Conservation (phyloP, 2,329 filamentous ascomycete species). For the Venturia effusa region DNA sequence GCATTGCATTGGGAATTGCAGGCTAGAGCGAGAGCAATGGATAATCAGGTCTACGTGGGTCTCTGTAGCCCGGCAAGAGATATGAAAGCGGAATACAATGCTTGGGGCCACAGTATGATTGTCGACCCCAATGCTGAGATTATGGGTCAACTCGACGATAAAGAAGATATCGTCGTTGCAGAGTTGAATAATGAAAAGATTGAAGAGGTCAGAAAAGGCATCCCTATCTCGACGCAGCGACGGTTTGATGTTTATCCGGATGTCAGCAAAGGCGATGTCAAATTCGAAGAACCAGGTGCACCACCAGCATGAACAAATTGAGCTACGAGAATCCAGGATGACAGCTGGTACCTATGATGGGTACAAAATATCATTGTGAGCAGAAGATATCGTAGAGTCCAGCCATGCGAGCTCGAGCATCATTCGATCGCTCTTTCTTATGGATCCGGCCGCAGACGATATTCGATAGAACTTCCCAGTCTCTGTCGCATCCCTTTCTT, state of each 20-base stretch:
- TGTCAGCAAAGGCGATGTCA: constrained; percentile 49
- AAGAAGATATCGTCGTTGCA: constrained; percentile 63
- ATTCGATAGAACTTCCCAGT: background rate
- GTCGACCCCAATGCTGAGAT: constrained; percentile 79
- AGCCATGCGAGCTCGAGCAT: background rate
- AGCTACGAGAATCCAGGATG: background rate
- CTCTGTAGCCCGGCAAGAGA: constrained; percentile 87
- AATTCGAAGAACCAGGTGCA: constrained; percentile 7
- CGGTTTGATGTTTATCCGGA: constrained; percentile 95
- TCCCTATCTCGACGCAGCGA: constrained; percentile 75
- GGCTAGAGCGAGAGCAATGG: constrained; percentile 72
- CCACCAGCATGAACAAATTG: background rate
- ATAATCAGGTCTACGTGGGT: constrained; percentile 91
- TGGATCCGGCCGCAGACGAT: background rate
- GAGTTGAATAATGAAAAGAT: constrained; percentile 60
- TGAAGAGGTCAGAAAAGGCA: constrained; percentile 64
- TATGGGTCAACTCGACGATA: constrained; percentile 67
- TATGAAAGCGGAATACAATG: constrained; percentile 65
- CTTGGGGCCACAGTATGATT: constrained; percentile 85
- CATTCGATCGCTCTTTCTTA: background rate
- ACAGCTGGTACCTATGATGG: background rate
- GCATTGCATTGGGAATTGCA: constrained; percentile 83
- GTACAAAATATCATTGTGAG: background rate
- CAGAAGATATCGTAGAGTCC: background rate
- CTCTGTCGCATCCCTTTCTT: background rate